Conservation (phyloP, 805 yeast genomes). For the Vanderwaltozyma verrucispora region DNA sequence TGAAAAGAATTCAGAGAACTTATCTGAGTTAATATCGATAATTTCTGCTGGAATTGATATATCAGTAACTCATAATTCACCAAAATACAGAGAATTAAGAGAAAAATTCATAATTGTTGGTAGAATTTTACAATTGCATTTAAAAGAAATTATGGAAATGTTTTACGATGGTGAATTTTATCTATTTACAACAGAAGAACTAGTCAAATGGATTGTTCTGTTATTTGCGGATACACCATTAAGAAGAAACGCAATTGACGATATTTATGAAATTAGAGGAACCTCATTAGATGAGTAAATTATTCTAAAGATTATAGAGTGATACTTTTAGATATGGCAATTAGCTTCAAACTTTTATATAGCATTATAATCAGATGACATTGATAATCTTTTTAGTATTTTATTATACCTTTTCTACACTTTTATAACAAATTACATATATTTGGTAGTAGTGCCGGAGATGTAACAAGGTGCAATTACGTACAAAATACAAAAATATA, state of each 20-base stretch:
- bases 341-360: too few species aligned
- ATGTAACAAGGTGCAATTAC: too few species aligned
- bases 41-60: slow-evolving; percentile 18
- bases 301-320: too few species aligned
- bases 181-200: slow-evolving; percentile 29
- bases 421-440: too few species aligned
- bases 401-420: too few species aligned
- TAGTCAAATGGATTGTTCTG: slow-evolving; percentile 28
- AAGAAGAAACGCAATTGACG: slow-evolving; percentile 28
- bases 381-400: too few species aligned
- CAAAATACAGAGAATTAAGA: slow-evolving; percentile 17
- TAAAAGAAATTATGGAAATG: slow-evolving; percentile 32
- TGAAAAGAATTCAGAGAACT: slow-evolving; percentile 24
- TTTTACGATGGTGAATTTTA: slow-evolving; percentile 34
- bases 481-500: too few species aligned
- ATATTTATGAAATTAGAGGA: slow-evolving; percentile 29
- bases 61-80: slow-evolving; percentile 8
- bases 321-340: too few species aligned
- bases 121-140: slow-evolving; percentile 28
- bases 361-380: too few species aligned
- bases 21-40: slow-evolving; percentile 19
- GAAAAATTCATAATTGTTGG: slow-evolving; percentile 22
- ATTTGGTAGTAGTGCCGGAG: too few species aligned
- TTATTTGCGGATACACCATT: slow-evolving; percentile 33
- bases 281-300: neutral